Evolutionary conservation across 1,139 yeast species (phyloP).

Genomic region (Casaregolazyma lundiana): DNA sequence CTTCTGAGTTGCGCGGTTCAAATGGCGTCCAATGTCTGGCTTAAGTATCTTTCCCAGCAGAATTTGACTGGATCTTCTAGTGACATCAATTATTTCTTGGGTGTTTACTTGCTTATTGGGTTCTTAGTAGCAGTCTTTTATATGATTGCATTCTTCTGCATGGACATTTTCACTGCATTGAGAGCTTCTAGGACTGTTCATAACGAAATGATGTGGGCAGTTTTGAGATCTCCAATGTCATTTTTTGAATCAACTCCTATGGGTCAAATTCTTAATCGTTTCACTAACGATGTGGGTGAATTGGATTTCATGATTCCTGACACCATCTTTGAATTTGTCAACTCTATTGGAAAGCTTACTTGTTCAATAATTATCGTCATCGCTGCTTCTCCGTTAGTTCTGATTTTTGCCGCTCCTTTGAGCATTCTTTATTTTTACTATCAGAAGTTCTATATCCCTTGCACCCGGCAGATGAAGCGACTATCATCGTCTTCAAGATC

Average conservation of each 20-base stretch:
- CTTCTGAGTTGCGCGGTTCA: conserved; percentile 54
- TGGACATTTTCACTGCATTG: conserved; percentile 82
- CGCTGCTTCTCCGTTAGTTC: conserved; percentile 24
- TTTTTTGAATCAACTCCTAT: conserved; percentile 51
- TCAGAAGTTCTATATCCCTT: conserved; percentile 69
- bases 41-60: conserved; percentile 94
- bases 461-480: conserved; percentile 61
- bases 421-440: conserved; percentile 38
- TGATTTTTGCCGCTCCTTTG: conserved; percentile 29
- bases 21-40: conserved; percentile 74
- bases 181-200: conserved; percentile 77
- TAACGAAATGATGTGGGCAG: conserved; percentile 65
- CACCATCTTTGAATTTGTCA: conserved; percentile 22
- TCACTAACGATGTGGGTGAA: conserved; percentile 75
- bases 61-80: conserved; percentile 74
- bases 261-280: conserved; percentile 54
- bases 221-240: conserved; percentile 57
- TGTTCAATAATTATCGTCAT: conserved; percentile 26
- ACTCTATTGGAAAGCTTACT: conserved; percentile 29
- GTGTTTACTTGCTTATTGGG: conserved; percentile 73
- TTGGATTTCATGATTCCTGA: conserved; percentile 56
- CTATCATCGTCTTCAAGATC: conserved; percentile 75
- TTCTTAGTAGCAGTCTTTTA: conserved; percentile 61
- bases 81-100: conserved; percentile 58
- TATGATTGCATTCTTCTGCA: conserved; percentile 74